phyloP scores from a whole-genome alignment of 352 stramenopile species.

The Pythium brachiatum region DNA sequence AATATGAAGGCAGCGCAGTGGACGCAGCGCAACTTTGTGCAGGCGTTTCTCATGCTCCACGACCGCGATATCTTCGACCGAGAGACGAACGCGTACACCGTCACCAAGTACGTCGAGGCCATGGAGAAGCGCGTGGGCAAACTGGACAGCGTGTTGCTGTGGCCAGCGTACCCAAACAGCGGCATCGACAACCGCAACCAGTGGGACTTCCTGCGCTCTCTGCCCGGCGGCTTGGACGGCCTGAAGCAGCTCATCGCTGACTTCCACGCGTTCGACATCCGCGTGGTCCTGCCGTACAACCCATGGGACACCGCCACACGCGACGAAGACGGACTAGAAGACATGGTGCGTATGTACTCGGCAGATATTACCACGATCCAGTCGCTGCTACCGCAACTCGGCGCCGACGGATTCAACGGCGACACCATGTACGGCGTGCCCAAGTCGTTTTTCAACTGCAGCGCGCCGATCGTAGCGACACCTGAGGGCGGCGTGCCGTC shows the following conservation, averaged over 20 bases:
- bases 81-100: slow-evolving; percentile 52
- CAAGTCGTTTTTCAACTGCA: slow-evolving; percentile 79
- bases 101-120: slow-evolving; percentile 60
- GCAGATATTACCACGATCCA: slow-evolving; percentile 63
- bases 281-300: slow-evolving; percentile 81
- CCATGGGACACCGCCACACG: slow-evolving; percentile 79
- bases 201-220: slow-evolving; percentile 61
- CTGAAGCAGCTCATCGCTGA: slow-evolving; percentile 47
- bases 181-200: slow-evolving; percentile 85
- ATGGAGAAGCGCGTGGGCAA: slow-evolving; percentile 54
- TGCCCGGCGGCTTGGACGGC: slow-evolving; percentile 49
- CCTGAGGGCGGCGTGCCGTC: slow-evolving; percentile 71
- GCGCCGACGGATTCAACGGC: slow-evolving; percentile 81
- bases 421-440: slow-evolving; percentile 89
- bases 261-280: slow-evolving; percentile 58
- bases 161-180: slow-evolving; percentile 80
- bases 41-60: slow-evolving; percentile 74
- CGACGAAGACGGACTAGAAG: slow-evolving; percentile 47
- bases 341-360: slow-evolving; percentile 64
- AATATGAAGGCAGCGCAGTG: slow-evolving; percentile 57
- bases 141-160: slow-evolving; percentile 82
- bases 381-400: slow-evolving; percentile 33
- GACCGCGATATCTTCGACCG: slow-evolving; percentile 78
- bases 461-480: slow-evolving; percentile 42
- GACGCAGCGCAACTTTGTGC: slow-evolving; percentile 79